Base-by-base conservation (phyloP, 1,139 yeast species). In the Lizanozyma gosingica region DNA sequence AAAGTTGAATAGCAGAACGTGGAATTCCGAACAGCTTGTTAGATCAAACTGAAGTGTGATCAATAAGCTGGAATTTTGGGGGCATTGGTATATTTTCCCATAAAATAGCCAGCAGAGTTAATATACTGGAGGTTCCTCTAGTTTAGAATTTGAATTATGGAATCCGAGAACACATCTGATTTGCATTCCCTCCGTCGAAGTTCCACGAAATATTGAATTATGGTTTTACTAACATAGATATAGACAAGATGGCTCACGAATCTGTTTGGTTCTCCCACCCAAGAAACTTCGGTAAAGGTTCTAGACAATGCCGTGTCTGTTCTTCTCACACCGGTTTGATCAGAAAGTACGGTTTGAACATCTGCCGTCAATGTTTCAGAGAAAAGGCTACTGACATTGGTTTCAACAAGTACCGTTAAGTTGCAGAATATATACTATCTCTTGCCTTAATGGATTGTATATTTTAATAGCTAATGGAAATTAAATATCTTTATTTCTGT, bases 261-360 rank as follows among this genome's bases (percentile, higher is more conserved):
- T 84, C 88, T 88, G 96, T 92, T 82, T 94, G 98, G 98, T 92
- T 76, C 83, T 90, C 97, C 75, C 98, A 92, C 95, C 98, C 98
- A 81, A 88, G 97, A 86, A 90, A 84, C 76, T 90, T 81, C 87
- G 98, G 98, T 77, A 94, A 94, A 87, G 99, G 99, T 78, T 86
- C 97, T 67, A 95, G 99, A 81, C 94, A 84, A 78, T 90, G 97
- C 81, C 94, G 98, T 77, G 90, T 90, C 78, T 90, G 97, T 73
- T 82, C 95, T 61, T 85, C 96, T 74, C 97, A 92, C 92, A 74
- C 88, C 63, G 98, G 98, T 81, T 87, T 94, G 73, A 87, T 94
- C 83, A 90, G 99, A 86, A 94, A 94, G 83, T 94, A 94, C 94
- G 98, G 95, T 68, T 80, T 94, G 69, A 84, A 87, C 88, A 82